Conservation (phyloP, 176 grass and related monocot genomes). For the Triticum turgidum region DNA sequence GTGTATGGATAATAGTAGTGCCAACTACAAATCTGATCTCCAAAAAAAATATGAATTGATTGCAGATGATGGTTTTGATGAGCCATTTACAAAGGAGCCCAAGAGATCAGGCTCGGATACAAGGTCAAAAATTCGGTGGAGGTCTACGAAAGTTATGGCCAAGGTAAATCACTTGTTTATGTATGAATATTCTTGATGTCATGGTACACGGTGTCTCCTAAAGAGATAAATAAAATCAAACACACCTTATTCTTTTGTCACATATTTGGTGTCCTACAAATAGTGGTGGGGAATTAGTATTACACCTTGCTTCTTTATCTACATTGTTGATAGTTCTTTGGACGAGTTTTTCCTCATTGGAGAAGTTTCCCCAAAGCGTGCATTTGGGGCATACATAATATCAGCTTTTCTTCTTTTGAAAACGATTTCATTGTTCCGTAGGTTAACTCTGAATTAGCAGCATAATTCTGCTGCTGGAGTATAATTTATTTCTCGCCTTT, state of each 20-base stretch:
- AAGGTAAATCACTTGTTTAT: constrained; percentile 50
- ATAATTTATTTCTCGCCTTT: background rate
- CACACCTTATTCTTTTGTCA: background rate
- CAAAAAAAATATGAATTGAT: constrained; percentile 23
- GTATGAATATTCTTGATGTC: background rate
- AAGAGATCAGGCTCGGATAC: constrained; percentile 41
- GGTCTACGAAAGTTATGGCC: constrained; percentile 62
- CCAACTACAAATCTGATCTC: constrained; percentile 10
- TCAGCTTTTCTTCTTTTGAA: background rate
- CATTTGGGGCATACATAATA: background rate
- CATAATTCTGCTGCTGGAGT: background rate
- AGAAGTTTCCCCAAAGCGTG: background rate
- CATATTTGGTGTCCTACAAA: background rate
- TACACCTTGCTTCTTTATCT: background rate
- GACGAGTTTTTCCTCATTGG: background rate
- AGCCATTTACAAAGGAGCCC: constrained; percentile 47
- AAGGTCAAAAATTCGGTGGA: constrained; percentile 52
- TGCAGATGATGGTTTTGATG: constrained; percentile 37
- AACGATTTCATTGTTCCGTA: background rate
- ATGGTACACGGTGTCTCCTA: background rate
- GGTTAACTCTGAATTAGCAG: constrained; percentile 1
- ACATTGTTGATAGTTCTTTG: background rate
- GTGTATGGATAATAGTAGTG: background rate
- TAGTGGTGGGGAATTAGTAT: background rate
- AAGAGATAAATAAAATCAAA: background rate